A percentile compares a stretch with the other conserved stretches of the same genome.
phyloP scores from a whole-genome alignment of 495 filamentous ascomycete genomes.

The Neurospora sp. region DNA sequence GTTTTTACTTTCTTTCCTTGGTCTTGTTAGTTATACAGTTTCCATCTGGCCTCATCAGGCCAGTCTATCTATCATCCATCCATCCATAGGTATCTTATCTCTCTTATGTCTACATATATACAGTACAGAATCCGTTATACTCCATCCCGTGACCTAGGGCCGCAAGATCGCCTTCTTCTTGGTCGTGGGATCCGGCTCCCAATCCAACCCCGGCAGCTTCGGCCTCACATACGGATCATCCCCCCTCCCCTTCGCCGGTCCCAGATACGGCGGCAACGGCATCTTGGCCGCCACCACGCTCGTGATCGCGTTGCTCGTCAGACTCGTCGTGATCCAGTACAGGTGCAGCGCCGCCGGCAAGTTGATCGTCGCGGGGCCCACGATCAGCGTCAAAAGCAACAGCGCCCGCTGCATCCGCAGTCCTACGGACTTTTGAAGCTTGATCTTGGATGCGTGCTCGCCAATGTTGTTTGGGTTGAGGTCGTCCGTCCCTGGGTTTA shows the following conservation, averaged over 20 bases:
- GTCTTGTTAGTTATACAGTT: slow-evolving; percentile 2
- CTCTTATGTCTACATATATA: background rate
- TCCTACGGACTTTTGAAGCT: background rate
- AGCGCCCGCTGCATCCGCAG: slow-evolving; percentile 24
- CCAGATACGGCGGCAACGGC: background rate
- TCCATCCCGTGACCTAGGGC: background rate
- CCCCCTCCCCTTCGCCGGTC: background rate
- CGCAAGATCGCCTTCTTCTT: background rate
- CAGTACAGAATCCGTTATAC: background rate
- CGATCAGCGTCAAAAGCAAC: slow-evolving; percentile 25
- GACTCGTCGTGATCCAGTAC: slow-evolving; percentile 54
- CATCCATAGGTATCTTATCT: background rate
- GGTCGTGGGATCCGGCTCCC: background rate
- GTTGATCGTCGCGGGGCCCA: slow-evolving; percentile 40
- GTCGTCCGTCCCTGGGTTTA: background rate
- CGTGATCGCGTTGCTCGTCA: background rate
- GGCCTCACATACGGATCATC: background rate
- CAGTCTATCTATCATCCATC: background rate
- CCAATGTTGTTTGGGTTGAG: background rate
- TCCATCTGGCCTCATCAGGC: background rate
- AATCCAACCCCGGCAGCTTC: background rate
- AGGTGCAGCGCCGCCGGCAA: slow-evolving; percentile 57
- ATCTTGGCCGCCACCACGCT: background rate
- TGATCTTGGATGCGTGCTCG: background rate
- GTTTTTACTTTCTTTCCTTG: slow-evolving; percentile 2